Evolutionary conservation across 176 grass and related monocot species (phyloP).

Genomic region (Lolium rigidum): DNA sequence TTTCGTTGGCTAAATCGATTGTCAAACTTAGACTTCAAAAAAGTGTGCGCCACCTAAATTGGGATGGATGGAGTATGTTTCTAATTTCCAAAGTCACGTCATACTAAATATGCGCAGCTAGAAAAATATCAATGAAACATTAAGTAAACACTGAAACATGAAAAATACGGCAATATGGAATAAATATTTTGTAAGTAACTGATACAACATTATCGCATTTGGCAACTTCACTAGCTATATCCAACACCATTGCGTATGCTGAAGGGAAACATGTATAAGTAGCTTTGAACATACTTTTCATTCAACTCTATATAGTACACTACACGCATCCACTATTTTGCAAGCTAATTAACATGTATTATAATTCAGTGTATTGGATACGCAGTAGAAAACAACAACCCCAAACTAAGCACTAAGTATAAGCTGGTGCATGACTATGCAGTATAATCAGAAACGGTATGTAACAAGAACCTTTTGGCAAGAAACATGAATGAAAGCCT

Average conservation of each 20-base stretch:
- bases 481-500: not conserved
- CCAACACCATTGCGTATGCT: not conserved
- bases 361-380: not conserved
- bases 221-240: not conserved
- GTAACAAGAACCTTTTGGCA: not conserved
- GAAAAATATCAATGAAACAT: not conserved
- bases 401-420: constrained; percentile 4
- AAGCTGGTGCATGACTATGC: not conserved
- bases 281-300: not conserved
- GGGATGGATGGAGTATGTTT: not conserved
- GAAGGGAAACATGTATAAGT: not conserved
- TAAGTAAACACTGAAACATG: not conserved
- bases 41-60: no score
- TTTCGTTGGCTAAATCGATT: no score
- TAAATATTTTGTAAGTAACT: not conserved
- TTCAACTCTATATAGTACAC: not conserved
- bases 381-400: not conserved
- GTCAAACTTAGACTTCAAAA: no score
- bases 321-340: not conserved
- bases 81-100: not conserved
- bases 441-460: not conserved
- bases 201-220: not conserved
- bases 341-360: not conserved
- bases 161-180: not conserved
- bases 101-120: not conserved